Base-by-base conservation (phyloP, 1,284 basidiomycete genomes). In the Meira nashicola region DNA sequence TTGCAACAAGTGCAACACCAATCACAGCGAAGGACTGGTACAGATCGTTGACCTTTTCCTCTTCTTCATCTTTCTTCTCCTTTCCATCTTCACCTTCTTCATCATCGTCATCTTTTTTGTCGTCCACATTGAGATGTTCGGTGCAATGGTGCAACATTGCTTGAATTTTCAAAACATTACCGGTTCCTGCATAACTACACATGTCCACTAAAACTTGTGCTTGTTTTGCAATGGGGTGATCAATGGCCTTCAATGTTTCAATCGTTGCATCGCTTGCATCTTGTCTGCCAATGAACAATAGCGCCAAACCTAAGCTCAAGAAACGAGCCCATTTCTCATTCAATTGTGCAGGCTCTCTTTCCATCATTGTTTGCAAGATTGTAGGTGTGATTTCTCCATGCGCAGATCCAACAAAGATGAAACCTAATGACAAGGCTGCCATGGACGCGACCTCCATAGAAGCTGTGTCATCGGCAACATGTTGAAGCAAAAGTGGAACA, bases 101-200 rank as follows among this genome's bases (percentile, higher is more conserved):
- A 1, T 58, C 68, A 2, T 69, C 70, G 2, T 66, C 66, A 47
- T 71, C 70, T 1, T 64, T 58, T 56, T 75, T 71, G 56, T 77
- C 69, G 56, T 83, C 83, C 12, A 70, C 62, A 63, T 86, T 86
- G 62, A 92, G 83, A 73, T 96, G 92, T 77, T 97, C 93, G 54
- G 89, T 89, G 74, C 94, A 97, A 66, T 91, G 85, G 72, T 96
- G 92, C 17, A 98, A 84, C 85, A 98, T 89, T 50, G 84, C 83
- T 78, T 98, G 95, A 28, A 99, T 85, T 80, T 92, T 92, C 59
- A 99, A 83, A 2, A 97, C 94, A 74, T 97, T 95, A 40, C 94
- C 93, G 0, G 92, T 94, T 4, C 91, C 95, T 1, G 93, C 94
- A 77, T 89, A 97, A 1, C 92, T 87, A 78, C 93, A 96, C 49